These are phyloP conservation scores for Citrullus colocynthis DNA, from an alignment of 306 rosid species.

Conservation along the genomic window DNA sequence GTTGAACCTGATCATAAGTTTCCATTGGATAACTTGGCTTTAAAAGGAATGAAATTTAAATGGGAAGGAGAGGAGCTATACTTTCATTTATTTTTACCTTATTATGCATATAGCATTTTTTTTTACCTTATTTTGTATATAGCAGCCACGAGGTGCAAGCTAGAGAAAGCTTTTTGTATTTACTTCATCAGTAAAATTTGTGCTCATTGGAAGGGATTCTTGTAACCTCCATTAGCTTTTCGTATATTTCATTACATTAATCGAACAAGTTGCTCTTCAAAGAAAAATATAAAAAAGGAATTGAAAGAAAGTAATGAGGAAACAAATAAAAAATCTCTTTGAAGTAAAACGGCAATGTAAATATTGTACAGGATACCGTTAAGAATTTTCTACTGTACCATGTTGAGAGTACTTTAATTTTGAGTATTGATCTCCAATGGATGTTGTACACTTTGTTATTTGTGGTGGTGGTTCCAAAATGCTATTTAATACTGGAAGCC, in stretches of 20 bases:
- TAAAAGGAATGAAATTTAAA: neutral
- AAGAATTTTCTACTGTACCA: neutral
- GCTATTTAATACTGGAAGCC: neutral
- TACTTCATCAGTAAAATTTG: neutral
- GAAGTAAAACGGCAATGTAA: neutral
- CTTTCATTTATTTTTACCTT: too few relatives aligned
- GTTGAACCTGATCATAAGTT: neutral
- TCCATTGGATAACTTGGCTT: too few relatives aligned
- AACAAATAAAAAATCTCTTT: neutral
- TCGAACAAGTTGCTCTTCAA: too few relatives aligned
- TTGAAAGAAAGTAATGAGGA: neutral
- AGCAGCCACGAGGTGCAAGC: neutral
- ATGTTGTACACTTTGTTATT: neutral
- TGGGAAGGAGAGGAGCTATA: neutral
- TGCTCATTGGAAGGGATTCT: neutral
- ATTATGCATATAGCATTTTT: too few relatives aligned
- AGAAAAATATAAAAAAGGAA: neutral
- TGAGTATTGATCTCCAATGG: neutral
- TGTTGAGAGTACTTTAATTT: neutral
- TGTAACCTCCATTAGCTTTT: neutral
- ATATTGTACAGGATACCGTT: neutral
- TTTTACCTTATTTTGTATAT: neutral
- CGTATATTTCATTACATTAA: neutral
- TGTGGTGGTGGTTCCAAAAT: neutral
- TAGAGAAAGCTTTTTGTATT: neutral